Evolutionary conservation across 768 basidiomycete genomes (phyloP), one percentile per base, ranked within the genome.

Genomic region (Floccularia luteovirens): DNA sequence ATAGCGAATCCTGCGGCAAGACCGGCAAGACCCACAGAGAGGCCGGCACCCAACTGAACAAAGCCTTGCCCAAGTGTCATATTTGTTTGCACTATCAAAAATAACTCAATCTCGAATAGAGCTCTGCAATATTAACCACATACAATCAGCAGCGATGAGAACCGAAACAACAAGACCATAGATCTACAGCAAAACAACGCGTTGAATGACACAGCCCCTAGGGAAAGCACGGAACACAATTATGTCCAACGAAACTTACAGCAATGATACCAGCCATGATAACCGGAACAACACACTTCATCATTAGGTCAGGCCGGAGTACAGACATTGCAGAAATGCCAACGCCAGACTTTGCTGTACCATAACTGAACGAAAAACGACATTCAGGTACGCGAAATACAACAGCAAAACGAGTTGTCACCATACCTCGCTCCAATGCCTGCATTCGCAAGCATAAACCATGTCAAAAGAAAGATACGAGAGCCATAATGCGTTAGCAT

Each of bases 241-340:
- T 45, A 43, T 37, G 6, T 23, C 36, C 23, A 30, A 45, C 30
- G 17, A 20, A 27, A 22, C 30, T 49, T 51, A 98, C 94, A 61
- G 89, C 94, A 68, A 98, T 96, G 70, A 98, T 98, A 91, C 94
- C 94, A 74, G 94, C 94, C 94, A 98, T 97, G 66, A 99, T 86
- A 61, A 97, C 92, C 33, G 93, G 93, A 38, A 98, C 80, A 48
- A 87, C 83, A 77, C 87, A 93, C 73, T 84, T 91, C 88, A 98
- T 94, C 89, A 97, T 93, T 54, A 84, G 72, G 72, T 94, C 93
- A 38, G 93, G 94, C 47, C 92, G 82, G 43, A 96, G 80, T 51
- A 94, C 90, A 41, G 93, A 90, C 96, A 96, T 98, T 49, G 96
- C 93, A 42, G 91, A 86, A 50, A 96, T 90, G 54, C 91, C 90